Evolutionary conservation across 2,329 filamentous ascomycete genomes (phyloP), one percentile per base, ranked within the genome.

Genomic region (Phaeosphaeriaceae sp.): DNA sequence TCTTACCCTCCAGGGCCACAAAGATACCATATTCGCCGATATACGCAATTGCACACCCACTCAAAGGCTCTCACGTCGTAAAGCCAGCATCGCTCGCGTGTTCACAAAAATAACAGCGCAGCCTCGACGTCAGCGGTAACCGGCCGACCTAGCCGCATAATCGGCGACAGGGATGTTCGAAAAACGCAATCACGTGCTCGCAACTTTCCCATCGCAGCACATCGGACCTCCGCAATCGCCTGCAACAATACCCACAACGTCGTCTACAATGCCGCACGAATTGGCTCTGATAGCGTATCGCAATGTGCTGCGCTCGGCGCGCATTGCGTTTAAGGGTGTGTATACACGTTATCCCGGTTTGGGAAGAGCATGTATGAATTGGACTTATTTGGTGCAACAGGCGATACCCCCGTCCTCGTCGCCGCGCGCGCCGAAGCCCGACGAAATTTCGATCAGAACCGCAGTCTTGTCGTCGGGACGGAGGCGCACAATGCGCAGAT

Each of bases 271-370:
- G 55, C 61, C 63, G 45, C 65, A 46, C 50, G 60, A 64, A 30
- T 73, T 92, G 79, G 89, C 90, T 13, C 77, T 91, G 46, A 79
- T 83, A 67, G 91, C 90, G 30, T 97, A 97, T 77, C 82, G 92
- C 67, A 81, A 88, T 60, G 78, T 97, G 34, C 80, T 96, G 63
- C 91, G 93, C 54, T 89, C 92, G 17, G 86, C 90, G 28, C 82
- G 86, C 57, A 80, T 95, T 58, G 92, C 92, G 52, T 99, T 99
- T 71, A 79, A 87, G 77, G 90, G 92, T 93, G 78, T 28, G 37
- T 12, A 4, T 3, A 6, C 12, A 20, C 6, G 28, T n/a, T 9
- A 5, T 9, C 1, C 6, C 3, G 20, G 7, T 16, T 6, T 3
- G n/a, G n/a, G 16, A n/a, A 4, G 15, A 11, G 2, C 17, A 37